phyloP scores from a whole-genome alignment of 2,329 filamentous ascomycete genomes.

The Claviceps pazoutovae region DNA sequence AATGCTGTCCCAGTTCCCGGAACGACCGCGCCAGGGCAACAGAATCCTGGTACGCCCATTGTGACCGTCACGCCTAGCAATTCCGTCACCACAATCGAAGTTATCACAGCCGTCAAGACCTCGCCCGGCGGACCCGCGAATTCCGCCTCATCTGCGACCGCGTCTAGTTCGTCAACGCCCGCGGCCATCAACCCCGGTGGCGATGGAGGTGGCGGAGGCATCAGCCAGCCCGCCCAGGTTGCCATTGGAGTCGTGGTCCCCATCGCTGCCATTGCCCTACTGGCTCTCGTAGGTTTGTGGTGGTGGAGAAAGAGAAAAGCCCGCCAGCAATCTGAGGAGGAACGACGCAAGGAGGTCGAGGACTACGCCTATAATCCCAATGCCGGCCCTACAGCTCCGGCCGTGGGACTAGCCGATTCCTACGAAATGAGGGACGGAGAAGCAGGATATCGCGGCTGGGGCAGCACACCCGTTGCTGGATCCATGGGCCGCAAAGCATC shows the following conservation, averaged over 20 bases:
- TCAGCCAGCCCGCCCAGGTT: constrained; percentile 56
- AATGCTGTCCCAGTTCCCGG: constrained; percentile 1
- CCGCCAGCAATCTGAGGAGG: constrained; percentile 71
- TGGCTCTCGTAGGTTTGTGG: constrained; percentile 64
- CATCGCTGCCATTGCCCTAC: constrained; percentile 70
- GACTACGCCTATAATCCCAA: constrained; percentile 99
- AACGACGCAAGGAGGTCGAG: constrained; percentile 87
- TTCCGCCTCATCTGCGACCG: background rate
- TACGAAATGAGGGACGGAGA: constrained; percentile 63
- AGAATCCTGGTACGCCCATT: constrained; percentile 10
- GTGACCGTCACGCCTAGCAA: constrained; percentile 14
- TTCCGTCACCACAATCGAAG: constrained; percentile 7
- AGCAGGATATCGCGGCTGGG: constrained; percentile 89
- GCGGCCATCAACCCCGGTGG: constrained; percentile 16
- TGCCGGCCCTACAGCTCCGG: constrained; percentile 65
- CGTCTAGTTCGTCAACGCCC: constrained; percentile 13
- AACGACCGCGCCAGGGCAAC: constrained; percentile 5
- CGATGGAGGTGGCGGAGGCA: constrained; percentile 25
- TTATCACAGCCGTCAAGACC: constrained; percentile 16
- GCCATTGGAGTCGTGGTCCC: constrained; percentile 90
- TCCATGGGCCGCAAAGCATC: constrained; percentile 71
- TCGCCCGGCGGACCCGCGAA: constrained; percentile 5
- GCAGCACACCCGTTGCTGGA: constrained; percentile 54
- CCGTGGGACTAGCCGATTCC: constrained; percentile 33
- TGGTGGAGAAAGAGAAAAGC: constrained; percentile 84